These are phyloP conservation scores for Clathrus columnatus DNA, from an alignment of 768 basidiomycete species.

Conservation along the genomic window DNA sequence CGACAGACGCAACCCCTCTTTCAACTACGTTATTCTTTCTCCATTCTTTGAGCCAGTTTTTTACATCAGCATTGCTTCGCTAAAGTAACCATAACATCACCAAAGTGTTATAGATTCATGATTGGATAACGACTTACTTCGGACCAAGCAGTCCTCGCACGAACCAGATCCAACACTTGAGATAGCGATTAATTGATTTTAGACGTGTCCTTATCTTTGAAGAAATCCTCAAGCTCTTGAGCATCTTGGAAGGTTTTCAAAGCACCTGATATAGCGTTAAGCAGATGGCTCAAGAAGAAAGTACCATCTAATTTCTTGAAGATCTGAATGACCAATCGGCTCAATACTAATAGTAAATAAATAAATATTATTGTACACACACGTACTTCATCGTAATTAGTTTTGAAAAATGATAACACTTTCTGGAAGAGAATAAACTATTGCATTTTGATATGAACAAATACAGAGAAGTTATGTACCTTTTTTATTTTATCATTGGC, in stretches of 20 bases:
- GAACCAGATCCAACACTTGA: slow-evolving; percentile 63
- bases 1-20: too few species aligned
- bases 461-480: neutral
- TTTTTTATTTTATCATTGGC: slow-evolving; percentile 49
- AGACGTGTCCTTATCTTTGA: slow-evolving; percentile 64
- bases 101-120: neutral
- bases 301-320: slow-evolving; percentile 65
- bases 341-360: neutral
- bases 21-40: neutral
- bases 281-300: slow-evolving; percentile 42
- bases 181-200: slow-evolving; percentile 56
- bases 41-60: slow-evolving; percentile 44
- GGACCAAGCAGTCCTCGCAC: slow-evolving; percentile 51
- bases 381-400: slow-evolving; percentile 63
- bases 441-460: slow-evolving; percentile 21
- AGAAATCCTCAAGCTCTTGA: slow-evolving; percentile 56
- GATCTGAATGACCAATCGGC: slow-evolving; percentile 33
- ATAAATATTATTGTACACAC: slow-evolving; percentile 35
- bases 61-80: slow-evolving; percentile 53
- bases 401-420: slow-evolving; percentile 55
- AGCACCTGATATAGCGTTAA: slow-evolving; percentile 39
- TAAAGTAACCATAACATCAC: slow-evolving; percentile 19
- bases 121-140: slow-evolving; percentile 32
- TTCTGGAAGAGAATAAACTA: slow-evolving; percentile 11
- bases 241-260: slow-evolving; percentile 66